A percentile compares a stretch with the other conserved stretches of the same genome.
Evolutionary conservation across 768 basidiomycete species (phyloP).

Genomic region (Amanita inopinata): DNA sequence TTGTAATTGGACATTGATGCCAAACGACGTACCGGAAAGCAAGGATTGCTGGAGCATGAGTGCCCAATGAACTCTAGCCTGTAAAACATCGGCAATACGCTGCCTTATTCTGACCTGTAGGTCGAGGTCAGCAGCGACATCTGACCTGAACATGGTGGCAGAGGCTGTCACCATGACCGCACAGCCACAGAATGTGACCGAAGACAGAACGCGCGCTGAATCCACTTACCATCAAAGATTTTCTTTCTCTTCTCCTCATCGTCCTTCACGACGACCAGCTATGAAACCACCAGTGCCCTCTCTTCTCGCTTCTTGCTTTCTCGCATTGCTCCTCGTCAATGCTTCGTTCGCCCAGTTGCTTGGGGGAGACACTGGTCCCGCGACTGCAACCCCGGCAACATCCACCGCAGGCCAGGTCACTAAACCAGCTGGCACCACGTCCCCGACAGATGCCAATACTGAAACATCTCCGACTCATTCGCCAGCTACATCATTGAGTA

Average conservation of each 20-base stretch:
- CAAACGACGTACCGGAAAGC: neutral
- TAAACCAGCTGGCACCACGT: neutral
- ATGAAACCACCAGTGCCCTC: constrained; percentile 3
- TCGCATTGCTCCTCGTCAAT: constrained; percentile 6
- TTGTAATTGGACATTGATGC: too few relatives aligned
- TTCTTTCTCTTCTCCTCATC: neutral
- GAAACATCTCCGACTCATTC: constrained; percentile 2
- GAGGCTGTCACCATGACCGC: neutral
- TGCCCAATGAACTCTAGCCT: constrained; percentile 42
- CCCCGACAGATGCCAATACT: neutral
- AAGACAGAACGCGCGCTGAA: too few relatives aligned
- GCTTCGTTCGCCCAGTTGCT: constrained; percentile 1
- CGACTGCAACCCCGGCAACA: neutral
- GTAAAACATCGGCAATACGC: constrained; percentile 29
- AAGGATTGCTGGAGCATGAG: constrained; percentile 29
- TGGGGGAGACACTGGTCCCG: too few relatives aligned
- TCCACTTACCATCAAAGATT: neutral
- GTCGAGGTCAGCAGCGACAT: constrained; percentile 30
- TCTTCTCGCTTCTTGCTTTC: constrained; percentile 2
- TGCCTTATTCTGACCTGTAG: constrained; percentile 36
- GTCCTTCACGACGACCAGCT: constrained; percentile 7
- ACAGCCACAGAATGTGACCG: constrained; percentile 8
- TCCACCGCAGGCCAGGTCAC: neutral
- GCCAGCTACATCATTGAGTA: neutral
- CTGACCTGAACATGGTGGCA: constrained; percentile 18